Conservation (phyloP, 2,329 filamentous ascomycete species). For the Fusarium anguioides region DNA sequence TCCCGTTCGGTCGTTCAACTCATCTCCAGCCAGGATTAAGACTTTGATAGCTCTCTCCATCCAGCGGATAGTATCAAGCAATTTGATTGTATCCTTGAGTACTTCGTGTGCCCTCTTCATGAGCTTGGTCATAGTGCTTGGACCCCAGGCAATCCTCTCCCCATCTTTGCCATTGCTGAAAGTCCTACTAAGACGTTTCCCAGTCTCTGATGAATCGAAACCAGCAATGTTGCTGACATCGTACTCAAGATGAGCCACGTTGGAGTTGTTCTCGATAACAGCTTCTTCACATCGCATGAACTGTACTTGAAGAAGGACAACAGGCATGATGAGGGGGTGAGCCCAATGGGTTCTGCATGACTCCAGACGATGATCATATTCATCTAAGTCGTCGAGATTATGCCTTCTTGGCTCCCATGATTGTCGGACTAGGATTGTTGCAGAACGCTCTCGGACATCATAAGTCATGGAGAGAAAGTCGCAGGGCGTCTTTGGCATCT, state of each 20-base stretch:
- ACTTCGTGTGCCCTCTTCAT: constrained; percentile 62
- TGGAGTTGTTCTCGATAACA: constrained; percentile 56
- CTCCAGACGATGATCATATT: constrained; percentile 59
- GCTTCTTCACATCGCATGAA: constrained; percentile 58
- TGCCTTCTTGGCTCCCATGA: constrained; percentile 57
- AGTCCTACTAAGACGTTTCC: constrained; percentile 38
- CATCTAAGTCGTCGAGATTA: constrained; percentile 56
- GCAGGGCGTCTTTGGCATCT: constrained; percentile 57
- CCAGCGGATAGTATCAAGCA: constrained; percentile 60
- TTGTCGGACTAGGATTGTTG: constrained; percentile 57
- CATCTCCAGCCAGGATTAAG: constrained; percentile 57
- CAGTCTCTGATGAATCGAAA: constrained; percentile 49
- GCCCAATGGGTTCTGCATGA: constrained; percentile 58
- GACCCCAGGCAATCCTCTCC: constrained; percentile 47
- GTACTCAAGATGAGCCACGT: constrained; percentile 55
- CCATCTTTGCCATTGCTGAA: constrained; percentile 43
- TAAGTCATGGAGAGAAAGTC: constrained; percentile 62
- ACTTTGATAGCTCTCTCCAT: constrained; percentile 60
- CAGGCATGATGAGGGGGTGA: constrained; percentile 58
- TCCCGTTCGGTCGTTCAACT: constrained; percentile 51
- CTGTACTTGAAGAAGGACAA: constrained; percentile 60
- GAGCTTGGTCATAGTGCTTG: constrained; percentile 58
- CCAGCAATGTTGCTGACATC: constrained; percentile 58
- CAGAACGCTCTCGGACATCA: constrained; percentile 51
- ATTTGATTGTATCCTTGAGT: constrained; percentile 57